Percentiles rank a stretch among this genome's conserved stretches.
These are phyloP conservation scores for Torrubiella hemipterigena DNA, from an alignment of 2,329 filamentous ascomycete species.

Conservation along the genomic window DNA sequence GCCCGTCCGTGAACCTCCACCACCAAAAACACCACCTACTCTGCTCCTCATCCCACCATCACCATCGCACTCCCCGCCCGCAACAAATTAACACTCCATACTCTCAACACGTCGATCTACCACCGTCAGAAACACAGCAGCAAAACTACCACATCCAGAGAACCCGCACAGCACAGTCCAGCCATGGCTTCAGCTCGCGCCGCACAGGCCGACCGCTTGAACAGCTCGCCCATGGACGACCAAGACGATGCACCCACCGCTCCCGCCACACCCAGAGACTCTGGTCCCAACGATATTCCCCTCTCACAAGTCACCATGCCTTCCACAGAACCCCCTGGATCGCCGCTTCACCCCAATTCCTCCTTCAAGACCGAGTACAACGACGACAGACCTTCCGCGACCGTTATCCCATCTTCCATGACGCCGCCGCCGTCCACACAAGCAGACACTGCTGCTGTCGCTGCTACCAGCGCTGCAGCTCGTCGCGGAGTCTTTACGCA, in stretches of 20 bases:
- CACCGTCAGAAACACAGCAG: no score
- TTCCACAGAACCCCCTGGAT: conserved; percentile 43
- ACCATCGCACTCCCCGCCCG: no score
- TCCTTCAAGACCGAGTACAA: conserved; percentile 39
- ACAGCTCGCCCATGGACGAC: no score
- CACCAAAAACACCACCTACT: no score
- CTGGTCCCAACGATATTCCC: not conserved
- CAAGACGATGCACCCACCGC: no score
- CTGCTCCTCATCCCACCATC: no score
- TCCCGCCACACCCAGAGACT: no score
- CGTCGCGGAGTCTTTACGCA: conserved; percentile 16
- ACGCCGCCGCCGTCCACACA: conserved; percentile 47
- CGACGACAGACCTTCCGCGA: conserved; percentile 30
- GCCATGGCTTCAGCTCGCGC: not conserved
- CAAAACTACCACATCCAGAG: no score
- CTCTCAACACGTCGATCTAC: no score
- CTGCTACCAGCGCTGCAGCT: conserved; percentile 14
- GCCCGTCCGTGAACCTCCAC: no score
- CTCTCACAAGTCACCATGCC: conserved; percentile 41
- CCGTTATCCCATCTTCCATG: conserved; percentile 43
- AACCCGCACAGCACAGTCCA: not conserved
- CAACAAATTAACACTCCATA: no score
- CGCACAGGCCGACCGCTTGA: no score
- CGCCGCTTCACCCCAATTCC: conserved; percentile 34
- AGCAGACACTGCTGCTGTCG: conserved; percentile 23